phyloP scores from a whole-genome alignment of 768 basidiomycete species.

The Mycena galericulata region DNA sequence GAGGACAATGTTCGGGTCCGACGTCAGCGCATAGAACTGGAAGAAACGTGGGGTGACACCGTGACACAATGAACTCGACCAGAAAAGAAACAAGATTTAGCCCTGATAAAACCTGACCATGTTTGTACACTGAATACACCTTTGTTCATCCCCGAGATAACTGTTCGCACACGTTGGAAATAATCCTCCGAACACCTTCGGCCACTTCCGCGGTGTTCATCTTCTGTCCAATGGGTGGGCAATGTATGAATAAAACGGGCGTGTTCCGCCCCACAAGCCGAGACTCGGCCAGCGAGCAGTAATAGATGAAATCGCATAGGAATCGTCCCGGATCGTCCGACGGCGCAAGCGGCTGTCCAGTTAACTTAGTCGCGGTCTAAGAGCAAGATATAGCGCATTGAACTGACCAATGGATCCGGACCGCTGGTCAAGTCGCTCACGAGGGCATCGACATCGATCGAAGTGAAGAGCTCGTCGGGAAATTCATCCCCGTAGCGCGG shows the following conservation, averaged over 20 bases:
- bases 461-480: slow-evolving; percentile 30
- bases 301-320: slow-evolving; percentile 82
- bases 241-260: slow-evolving; percentile 77
- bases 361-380: neutral
- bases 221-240: slow-evolving; percentile 70
- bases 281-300: slow-evolving; percentile 79
- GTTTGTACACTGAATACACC: too few relatives aligned
- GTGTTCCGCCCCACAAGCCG: slow-evolving; percentile 60
- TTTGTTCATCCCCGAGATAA: neutral
- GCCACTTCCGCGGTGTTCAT: slow-evolving; percentile 9
- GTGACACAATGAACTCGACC: too few relatives aligned
- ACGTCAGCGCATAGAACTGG: too few relatives aligned
- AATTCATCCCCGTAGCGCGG: slow-evolving; percentile 31
- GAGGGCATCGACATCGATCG: slow-evolving; percentile 26
- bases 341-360: slow-evolving; percentile 47
- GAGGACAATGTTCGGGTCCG: too few relatives aligned
- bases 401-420: slow-evolving; percentile 23
- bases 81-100: too few relatives aligned
- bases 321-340: slow-evolving; percentile 85
- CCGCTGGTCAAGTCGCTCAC: slow-evolving; percentile 29
- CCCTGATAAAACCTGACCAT: too few relatives aligned
- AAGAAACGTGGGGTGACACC: too few relatives aligned
- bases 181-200: slow-evolving; percentile 10
- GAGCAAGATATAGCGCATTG: neutral
- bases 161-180: neutral